A percentile compares a stretch with the other conserved stretches of the same genome.
phyloP scores from a whole-genome alignment of 2,329 filamentous ascomycete genomes.

The Botrytis sinoallii region DNA sequence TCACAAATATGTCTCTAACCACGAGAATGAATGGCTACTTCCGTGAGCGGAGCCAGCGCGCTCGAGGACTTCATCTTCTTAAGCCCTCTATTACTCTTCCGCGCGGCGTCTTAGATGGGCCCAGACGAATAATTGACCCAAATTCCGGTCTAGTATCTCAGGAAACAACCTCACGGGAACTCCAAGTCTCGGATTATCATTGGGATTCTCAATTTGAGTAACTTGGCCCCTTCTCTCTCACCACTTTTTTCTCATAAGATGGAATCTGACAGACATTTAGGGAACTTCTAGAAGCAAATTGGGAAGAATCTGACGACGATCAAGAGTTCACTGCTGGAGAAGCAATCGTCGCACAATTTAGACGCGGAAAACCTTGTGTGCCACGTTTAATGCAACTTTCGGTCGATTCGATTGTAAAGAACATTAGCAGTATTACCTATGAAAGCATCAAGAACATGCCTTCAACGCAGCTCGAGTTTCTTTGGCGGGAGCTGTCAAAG shows the following conservation, averaged over 20 bases:
- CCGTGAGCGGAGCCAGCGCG: not conserved
- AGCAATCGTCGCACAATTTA: not conserved
- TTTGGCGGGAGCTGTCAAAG: conserved; percentile 5
- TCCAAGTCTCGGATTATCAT: not conserved
- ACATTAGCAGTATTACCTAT: not conserved
- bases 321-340: not conserved
- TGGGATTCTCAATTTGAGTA: conserved; percentile 2
- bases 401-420: not conserved
- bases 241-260: not conserved
- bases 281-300: not conserved
- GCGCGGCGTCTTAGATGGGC: not conserved
- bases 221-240: not conserved
- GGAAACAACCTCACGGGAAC: conserved; percentile 1
- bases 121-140: not conserved
- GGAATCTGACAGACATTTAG: not conserved
- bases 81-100: not conserved
- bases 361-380: not conserved
- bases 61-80: not conserved
- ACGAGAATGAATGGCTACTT: conserved; percentile 1
- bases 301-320: not conserved
- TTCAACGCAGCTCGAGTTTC: not conserved
- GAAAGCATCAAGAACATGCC: not conserved
- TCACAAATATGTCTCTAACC: not conserved
- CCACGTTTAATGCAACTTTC: not conserved
- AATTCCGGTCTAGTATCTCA: not conserved